phyloP scores from a whole-genome alignment of 108 stramenopile species.

The Hondaea fermentalgiana region DNA sequence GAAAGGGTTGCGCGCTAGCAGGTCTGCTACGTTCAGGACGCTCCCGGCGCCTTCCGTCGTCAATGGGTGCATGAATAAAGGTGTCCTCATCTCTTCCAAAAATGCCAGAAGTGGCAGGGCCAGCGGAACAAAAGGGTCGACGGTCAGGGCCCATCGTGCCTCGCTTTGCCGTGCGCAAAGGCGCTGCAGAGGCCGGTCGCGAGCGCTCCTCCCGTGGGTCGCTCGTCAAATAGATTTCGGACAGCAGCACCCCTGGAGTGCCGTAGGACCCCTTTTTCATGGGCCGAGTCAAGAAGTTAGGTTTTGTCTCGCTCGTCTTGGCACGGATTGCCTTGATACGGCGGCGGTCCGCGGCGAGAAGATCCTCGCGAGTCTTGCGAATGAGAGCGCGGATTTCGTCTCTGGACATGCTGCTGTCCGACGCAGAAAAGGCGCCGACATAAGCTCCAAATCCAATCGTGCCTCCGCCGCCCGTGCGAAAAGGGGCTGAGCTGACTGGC shows the following conservation, averaged over 20 bases:
- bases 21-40: background rate
- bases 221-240: background rate
- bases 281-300: background rate
- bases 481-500: background rate
- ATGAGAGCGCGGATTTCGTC: background rate
- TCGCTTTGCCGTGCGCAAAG: background rate
- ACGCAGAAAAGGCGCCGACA: background rate
- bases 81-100: background rate
- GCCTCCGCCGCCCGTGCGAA: background rate
- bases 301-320: background rate
- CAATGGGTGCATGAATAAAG: background rate
- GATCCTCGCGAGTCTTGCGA: background rate
- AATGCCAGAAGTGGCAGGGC: background rate
- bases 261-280: background rate
- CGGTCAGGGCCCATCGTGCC: background rate
- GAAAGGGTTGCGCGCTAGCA: background rate
- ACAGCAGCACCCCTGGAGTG: background rate
- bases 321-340: background rate
- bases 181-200: background rate
- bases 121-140: background rate
- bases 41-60: background rate
- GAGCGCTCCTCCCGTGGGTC: conserved; percentile 6
- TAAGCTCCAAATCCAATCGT: background rate
- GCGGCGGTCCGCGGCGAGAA: background rate
- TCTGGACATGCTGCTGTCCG: background rate